Evolutionary conservation across 2,329 filamentous ascomycete species (phyloP), one percentile per base, ranked within the genome.

Genomic region (Coniella lustricola): DNA sequence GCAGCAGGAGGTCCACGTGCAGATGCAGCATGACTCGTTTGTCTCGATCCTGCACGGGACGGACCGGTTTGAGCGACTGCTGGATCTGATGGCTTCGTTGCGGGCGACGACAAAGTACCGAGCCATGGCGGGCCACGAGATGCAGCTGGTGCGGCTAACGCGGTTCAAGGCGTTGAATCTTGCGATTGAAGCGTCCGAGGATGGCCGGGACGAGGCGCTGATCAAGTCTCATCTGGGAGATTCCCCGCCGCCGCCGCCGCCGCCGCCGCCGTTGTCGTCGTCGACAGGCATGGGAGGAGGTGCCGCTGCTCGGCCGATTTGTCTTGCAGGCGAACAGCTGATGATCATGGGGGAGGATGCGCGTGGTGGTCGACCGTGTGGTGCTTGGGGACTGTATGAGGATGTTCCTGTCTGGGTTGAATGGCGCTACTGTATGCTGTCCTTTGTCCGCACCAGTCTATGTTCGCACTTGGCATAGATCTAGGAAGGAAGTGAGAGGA

Each of bases 371-470:
- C 21, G 7, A 31, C 36, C 42, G 16, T 43, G 20, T 21, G 36
- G 42, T 9, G 25, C 41, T 13, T 40, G 35, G 33, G 47, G 47
- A 3, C 35, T 25, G 3, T 45, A 49, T 29, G 36, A 45, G 7
- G 31, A 25, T 2, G 35, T 17, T 13, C 47, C 47, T 4, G 42
- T 49, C 2, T 49, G 42, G 47, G 29, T 45, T 3, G 47, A 49
- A 22, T 49, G 47, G 47, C 45, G 38, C 29, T 49, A 49, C 25
- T 49, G 44, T 46, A 39, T 14, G 44, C 39, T 12, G 13, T 44
- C 8, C 25, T 29, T 29, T 29, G 25, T 29, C 25, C n/a, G n/a
- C n/a, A n/a, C n/a, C n/a, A n/a, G n/a, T n/a, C n/a, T n/a, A n/a
- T n/a, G n/a, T n/a, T n/a, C n/a, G n/a, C n/a, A n/a, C n/a, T n/a